Evolutionary conservation across 2,329 filamentous ascomycete genomes (phyloP), one percentile per base, ranked within the genome.

Genomic region (Penicillium capsulatum): DNA sequence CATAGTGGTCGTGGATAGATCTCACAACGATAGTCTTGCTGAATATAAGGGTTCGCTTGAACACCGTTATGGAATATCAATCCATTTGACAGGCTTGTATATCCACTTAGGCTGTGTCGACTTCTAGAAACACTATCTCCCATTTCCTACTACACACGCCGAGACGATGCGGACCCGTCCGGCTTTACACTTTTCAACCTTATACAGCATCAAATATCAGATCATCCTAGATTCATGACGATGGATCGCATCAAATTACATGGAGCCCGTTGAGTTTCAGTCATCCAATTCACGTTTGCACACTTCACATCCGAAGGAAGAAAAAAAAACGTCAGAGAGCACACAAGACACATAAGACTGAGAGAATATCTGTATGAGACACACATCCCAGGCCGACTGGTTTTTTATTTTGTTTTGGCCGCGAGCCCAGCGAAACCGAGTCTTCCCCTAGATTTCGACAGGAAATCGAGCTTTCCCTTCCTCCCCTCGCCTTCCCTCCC

Each of bases 231-330:
- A 36, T 50, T 53, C 53, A 51, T 54, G 50, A 55, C 50, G 51
- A 36, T 51, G 40, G 38, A 41, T 57, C 50, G 51, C 58, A 55
- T 57, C 55, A 54, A 59, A 55, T 54, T 60, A 60, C 58, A 57
- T 55, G 40, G 49, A 43, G 42, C 31, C 40, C 31, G 40, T 45
- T 47, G 40, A 47, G 46, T 45, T 53, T 53, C 42, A 47, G 28
- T 52, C 51, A 53, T 54, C 50, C 48, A 54, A 54, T 53, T 51
- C 51, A 48, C 50, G 40, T 46, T 54, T 51, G 48, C 50, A 50
- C 50, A 48, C 45, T 26, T 44, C 40, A 22, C 39, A 46, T 42
- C 11, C 26, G 6, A 35, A 36, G 42, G 42, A 48, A 41, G 33
- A 44, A 51, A 41, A 32, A 44, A 51, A 47, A 38, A 53, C 46